Percentiles rank a stretch among this genome's conserved stretches.
Evolutionary conservation across 805 yeast genomes (phyloP).

Genomic region (Candida methanosorbosa): DNA sequence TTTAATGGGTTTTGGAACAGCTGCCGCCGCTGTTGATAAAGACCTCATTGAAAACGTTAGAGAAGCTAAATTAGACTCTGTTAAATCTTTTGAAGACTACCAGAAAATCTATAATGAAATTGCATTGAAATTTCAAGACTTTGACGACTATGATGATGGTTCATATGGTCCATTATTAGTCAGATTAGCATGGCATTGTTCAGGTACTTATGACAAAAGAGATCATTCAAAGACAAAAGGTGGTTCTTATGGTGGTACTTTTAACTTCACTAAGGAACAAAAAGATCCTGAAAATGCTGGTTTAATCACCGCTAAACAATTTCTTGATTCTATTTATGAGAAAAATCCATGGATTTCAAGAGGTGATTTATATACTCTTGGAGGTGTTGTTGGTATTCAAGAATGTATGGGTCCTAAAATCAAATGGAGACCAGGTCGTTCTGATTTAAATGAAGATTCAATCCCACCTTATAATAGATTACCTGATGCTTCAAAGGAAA

Average conservation of each 20-base stretch:
- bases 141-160: conserved; percentile 53
- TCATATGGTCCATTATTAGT: conserved; percentile 41
- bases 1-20: conserved; percentile 23
- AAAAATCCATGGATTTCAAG: conserved; percentile 54
- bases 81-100: conserved; percentile 41
- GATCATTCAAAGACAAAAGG: conserved; percentile 32
- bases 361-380: conserved; percentile 67
- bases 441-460: conserved; percentile 22
- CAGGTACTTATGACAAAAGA: conserved; percentile 36
- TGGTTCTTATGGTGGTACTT: conserved; percentile 47
- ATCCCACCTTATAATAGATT: conserved; percentile 42
- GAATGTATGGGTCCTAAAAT: conserved; percentile 57
- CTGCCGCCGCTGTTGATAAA: conserved; percentile 26
- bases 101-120: conserved; percentile 65
- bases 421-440: conserved; percentile 47
- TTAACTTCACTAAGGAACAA: conserved; percentile 42
- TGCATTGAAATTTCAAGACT: conserved; percentile 50
- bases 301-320: conserved; percentile 44
- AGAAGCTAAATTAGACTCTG: conserved; percentile 17
- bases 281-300: conserved; percentile 43
- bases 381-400: conserved; percentile 59
- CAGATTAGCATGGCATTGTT: conserved; percentile 41
- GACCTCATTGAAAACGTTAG: conserved; percentile 18
- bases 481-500: conserved; percentile 39
- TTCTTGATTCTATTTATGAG: conserved; percentile 44